Conservation (phyloP, 2,329 filamentous ascomycete species). For the Hyphodiscus sp. region DNA sequence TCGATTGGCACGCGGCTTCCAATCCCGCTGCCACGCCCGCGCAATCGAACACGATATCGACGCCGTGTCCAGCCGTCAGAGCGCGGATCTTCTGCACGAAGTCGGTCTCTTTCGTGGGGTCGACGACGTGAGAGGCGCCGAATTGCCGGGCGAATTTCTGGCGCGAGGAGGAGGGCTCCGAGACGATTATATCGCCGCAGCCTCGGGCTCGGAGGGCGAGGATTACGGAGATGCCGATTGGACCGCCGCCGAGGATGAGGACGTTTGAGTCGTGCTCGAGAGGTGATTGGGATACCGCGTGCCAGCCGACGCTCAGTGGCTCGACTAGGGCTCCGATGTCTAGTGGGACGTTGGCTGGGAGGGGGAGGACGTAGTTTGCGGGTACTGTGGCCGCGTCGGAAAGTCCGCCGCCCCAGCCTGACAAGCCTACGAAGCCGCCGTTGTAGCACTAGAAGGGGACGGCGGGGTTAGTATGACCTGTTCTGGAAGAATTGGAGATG, state of each 20-base stretch:
- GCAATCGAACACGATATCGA: constrained; percentile 55
- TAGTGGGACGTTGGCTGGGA: constrained; percentile 46
- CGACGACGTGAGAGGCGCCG: constrained; percentile 48
- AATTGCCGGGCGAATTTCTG: constrained; percentile 46
- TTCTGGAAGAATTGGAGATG: too few relatives aligned
- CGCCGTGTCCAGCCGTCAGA: constrained; percentile 43
- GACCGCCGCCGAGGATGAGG: constrained; percentile 54
- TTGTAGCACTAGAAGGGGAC: too few relatives aligned
- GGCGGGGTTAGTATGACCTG: too few relatives aligned
- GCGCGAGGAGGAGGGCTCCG: constrained; percentile 45
- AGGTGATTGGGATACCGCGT: constrained; percentile 47
- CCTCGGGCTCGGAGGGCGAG: constrained; percentile 50
- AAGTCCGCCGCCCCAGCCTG: constrained; percentile 44
- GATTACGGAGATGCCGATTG: constrained; percentile 55
- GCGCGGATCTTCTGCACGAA: constrained; percentile 39
- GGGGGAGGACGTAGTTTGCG: constrained; percentile 39
- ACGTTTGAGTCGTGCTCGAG: constrained; percentile 41
- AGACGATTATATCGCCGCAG: constrained; percentile 49
- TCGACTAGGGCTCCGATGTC: constrained; percentile 54
- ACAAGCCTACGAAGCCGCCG: constrained; percentile 45
- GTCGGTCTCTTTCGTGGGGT: constrained; percentile 43
- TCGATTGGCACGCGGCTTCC: constrained; percentile 38
- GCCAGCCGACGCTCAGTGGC: constrained; percentile 58
- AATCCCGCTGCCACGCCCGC: constrained; percentile 49
- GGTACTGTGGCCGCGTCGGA: constrained; percentile 48